Conservation (phyloP, 768 basidiomycete genomes). For the Termitomyces sp. region DNA sequence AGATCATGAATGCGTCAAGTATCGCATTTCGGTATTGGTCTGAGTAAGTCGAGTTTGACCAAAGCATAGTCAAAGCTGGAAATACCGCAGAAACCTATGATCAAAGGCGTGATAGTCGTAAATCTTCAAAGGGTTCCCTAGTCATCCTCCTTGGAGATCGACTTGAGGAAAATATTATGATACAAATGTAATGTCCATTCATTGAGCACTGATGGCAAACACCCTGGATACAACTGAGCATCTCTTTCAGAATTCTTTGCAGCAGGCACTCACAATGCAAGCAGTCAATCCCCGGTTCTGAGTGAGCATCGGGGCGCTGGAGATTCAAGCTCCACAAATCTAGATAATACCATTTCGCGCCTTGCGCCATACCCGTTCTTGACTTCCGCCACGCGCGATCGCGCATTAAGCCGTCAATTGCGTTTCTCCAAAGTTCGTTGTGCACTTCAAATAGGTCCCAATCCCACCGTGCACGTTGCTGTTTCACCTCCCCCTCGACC, state of each 20-base stretch:
- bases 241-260: not conserved
- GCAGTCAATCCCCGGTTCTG: conserved; percentile 24
- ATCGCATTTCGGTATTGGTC: too few relatives aligned
- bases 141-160: conserved; percentile 4
- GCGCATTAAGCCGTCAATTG: conserved; percentile 14
- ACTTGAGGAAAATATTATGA: conserved; percentile 16
- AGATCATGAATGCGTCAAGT: not conserved
- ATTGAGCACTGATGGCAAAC: conserved; percentile 20
- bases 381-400: conserved; percentile 14
- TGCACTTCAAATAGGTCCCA: conserved; percentile 25
- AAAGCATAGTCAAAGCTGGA: not conserved
- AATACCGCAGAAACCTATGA: not conserved
- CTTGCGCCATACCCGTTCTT: conserved; percentile 4
- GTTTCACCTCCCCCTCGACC: conserved; percentile 16
- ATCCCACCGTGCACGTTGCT: conserved; percentile 22
- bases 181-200: conserved; percentile 23
- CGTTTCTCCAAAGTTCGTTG: conserved; percentile 19
- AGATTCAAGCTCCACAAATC: conserved; percentile 24
- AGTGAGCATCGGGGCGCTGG: conserved; percentile 26
- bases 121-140: not conserved
- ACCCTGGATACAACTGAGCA: conserved; percentile 13
- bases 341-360: conserved; percentile 23
- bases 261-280: conserved; percentile 22
- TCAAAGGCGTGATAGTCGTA: not conserved
- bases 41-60: not conserved